phyloP scores from a whole-genome alignment of 805 yeast genomes.

The Saccharomyces mikatae region DNA sequence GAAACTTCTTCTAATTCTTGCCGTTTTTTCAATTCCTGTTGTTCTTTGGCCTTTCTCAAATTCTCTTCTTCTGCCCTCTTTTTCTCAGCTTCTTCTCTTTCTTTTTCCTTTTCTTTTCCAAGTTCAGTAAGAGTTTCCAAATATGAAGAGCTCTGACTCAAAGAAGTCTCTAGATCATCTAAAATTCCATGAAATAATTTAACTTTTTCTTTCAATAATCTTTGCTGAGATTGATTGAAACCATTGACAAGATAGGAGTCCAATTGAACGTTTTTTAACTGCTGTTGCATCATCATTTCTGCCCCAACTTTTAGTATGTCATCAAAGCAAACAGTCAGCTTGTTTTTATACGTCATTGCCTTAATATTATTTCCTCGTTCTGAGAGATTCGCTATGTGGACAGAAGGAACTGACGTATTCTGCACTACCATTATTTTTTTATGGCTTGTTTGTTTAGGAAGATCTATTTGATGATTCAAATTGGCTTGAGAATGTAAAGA shows the following conservation, averaged over 20 bases:
- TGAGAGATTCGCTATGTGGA: background rate
- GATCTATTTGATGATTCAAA: background rate
- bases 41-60: conserved; percentile 13
- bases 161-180: conserved; percentile 27
- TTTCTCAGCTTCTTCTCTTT: conserved; percentile 23
- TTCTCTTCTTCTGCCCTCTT: conserved; percentile 25
- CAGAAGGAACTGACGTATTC: background rate
- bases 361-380: background rate
- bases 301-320: conserved; percentile 28
- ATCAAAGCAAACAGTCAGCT: conserved; percentile 27
- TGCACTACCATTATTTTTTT: background rate
- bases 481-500: background rate
- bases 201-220: conserved; percentile 20
- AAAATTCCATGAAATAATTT: conserved; percentile 24
- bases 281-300: conserved; percentile 31
- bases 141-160: conserved; percentile 21
- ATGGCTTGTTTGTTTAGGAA: background rate
- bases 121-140: conserved; percentile 22
- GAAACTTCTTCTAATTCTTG: conserved; percentile 4
- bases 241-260: conserved; percentile 22
- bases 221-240: conserved; percentile 22
- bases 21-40: conserved; percentile 8
- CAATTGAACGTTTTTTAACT: conserved; percentile 27
- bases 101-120: conserved; percentile 27
- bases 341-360: conserved; percentile 13